These are phyloP conservation scores for Kalmanozyma brasiliensis DNA, from an alignment of 1,284 basidiomycete species.

Conservation along the genomic window DNA sequence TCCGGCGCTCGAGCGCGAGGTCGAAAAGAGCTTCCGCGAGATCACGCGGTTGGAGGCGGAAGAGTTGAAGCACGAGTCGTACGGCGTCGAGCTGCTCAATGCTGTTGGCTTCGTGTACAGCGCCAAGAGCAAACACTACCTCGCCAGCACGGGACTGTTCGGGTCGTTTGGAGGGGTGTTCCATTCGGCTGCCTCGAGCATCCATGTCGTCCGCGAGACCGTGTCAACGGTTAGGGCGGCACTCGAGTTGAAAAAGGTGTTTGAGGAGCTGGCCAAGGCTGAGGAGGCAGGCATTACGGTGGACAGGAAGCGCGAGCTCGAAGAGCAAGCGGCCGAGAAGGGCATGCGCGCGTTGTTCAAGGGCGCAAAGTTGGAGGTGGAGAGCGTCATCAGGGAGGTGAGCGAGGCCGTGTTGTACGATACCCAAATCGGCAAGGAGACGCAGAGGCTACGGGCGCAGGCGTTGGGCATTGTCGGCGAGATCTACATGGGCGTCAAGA, in stretches of 20 bases:
- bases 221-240: slow-evolving; percentile 64
- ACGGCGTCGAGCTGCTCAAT: slow-evolving; percentile 90
- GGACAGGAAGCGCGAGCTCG: slow-evolving; percentile 87
- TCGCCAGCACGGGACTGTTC: slow-evolving; percentile 59
- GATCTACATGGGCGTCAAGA: slow-evolving; percentile 50
- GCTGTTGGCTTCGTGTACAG: slow-evolving; percentile 90
- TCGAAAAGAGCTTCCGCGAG: slow-evolving; percentile 58
- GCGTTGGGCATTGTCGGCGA: slow-evolving; percentile 61
- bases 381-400: slow-evolving; percentile 90
- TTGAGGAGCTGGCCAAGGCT: slow-evolving; percentile 80
- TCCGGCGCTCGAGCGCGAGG: slow-evolving; percentile 74
- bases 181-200: slow-evolving; percentile 54
- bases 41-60: slow-evolving; percentile 65
- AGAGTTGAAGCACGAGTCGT: slow-evolving; percentile 78
- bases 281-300: slow-evolving; percentile 87
- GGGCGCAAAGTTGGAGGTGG: slow-evolving; percentile 93
- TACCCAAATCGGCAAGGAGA: slow-evolving; percentile 60
- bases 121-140: slow-evolving; percentile 67
- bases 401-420: slow-evolving; percentile 84
- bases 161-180: slow-evolving; percentile 56
- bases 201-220: slow-evolving; percentile 64
- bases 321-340: slow-evolving; percentile 96
- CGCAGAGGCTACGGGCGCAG: slow-evolving; percentile 61
- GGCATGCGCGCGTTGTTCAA: slow-evolving; percentile 67
- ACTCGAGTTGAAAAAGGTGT: slow-evolving; percentile 81